A percentile compares a stretch with the other conserved stretches of the same genome.
Conservation (phyloP, 257 asterid genomes). For the Verbena officinalis region DNA sequence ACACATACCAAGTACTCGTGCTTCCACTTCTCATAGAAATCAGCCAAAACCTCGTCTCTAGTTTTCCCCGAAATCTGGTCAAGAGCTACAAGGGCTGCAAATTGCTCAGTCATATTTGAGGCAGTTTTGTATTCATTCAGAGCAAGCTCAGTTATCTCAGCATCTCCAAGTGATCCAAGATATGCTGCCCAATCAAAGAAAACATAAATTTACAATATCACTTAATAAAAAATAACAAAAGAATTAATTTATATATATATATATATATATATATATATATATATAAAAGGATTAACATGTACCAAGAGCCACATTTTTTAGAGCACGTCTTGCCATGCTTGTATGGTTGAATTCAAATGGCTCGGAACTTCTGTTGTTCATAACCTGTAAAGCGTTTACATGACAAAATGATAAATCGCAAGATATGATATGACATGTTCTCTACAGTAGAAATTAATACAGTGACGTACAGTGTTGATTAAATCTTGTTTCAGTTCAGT, state of each 20-base stretch:
- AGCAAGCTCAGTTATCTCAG: constrained; percentile 64
- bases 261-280: too few relatives aligned
- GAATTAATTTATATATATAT: too few relatives aligned
- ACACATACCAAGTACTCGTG: constrained; percentile 77
- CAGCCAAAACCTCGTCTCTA: constrained; percentile 78
- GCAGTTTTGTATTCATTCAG: constrained; percentile 76
- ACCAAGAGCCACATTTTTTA: constrained; percentile 73
- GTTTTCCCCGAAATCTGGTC: constrained; percentile 74
- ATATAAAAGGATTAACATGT: too few relatives aligned
- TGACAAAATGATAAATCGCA: constrained; percentile 4
- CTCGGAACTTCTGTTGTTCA: constrained; percentile 59
- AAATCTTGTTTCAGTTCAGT: constrained; percentile 63
- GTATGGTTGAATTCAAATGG: constrained; percentile 60
- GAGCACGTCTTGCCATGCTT: constrained; percentile 72
- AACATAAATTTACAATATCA: not conserved
- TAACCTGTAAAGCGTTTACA: constrained; percentile 41
- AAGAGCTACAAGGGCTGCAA: constrained; percentile 82
- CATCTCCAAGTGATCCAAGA: constrained; percentile 71
- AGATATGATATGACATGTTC: not conserved
- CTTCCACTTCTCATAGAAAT: constrained; percentile 89
- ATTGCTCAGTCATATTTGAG: constrained; percentile 90
- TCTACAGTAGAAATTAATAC: not conserved
- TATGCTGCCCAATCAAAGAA: constrained; percentile 51
- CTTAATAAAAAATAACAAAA: too few relatives aligned
- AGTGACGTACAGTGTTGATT: constrained; percentile 49